Base-by-base conservation (phyloP, 805 yeast species). In the Kodamaea hsintzibuensis region DNA sequence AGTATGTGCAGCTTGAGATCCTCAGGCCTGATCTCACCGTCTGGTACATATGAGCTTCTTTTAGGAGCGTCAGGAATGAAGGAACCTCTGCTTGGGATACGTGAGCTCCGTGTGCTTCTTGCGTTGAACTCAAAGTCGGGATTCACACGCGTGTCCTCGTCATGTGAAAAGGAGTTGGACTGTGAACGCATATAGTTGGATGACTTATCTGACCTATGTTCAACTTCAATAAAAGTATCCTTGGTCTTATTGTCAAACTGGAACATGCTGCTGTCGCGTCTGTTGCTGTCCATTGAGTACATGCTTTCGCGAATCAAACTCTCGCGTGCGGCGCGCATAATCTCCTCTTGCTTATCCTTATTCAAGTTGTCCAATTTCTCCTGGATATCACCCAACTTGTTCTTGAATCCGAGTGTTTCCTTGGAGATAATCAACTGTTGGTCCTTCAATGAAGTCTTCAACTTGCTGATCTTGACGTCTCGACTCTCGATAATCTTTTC, bases 401-500 rank as follows among this genome's bases (percentile, higher is more conserved):
- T 62, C 56, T 82, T 86, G 63, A 84, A 84, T 17, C 72, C 69
- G 4, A 68, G 63, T 7, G 83, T 71, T 59, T 85, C 88, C 42
- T 73, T 70, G 33, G 70, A 71, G 14, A 82, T 79, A 18, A 75
- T 71, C 33, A 65, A 60, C 55, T 82, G 83, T 55, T 85, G 82
- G n/a, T 80, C 81, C 37, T 69, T 67, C 51, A 86, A 68, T 35
- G 81, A 67, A 10, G 60, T 55, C 57, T 85, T 86, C 47, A 88
- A 71, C 30, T 80, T 76, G 51, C 74, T 73, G 48, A 88, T 86
- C 48, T 87, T 76, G 50, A 75, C 76, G 55, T 81, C 82, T 52
- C 90, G 77, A 14, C 82, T 70, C 16, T 81, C 84, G 30, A 86
- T 78, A 55, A 86, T 77, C 57, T 81, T 78, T 54, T 82, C 82